Percentiles rank a stretch among this genome's conserved stretches.
These are phyloP conservation scores for Yamadazyma ubonensis DNA, from an alignment of 805 yeast genomes.

Conservation along the genomic window DNA sequence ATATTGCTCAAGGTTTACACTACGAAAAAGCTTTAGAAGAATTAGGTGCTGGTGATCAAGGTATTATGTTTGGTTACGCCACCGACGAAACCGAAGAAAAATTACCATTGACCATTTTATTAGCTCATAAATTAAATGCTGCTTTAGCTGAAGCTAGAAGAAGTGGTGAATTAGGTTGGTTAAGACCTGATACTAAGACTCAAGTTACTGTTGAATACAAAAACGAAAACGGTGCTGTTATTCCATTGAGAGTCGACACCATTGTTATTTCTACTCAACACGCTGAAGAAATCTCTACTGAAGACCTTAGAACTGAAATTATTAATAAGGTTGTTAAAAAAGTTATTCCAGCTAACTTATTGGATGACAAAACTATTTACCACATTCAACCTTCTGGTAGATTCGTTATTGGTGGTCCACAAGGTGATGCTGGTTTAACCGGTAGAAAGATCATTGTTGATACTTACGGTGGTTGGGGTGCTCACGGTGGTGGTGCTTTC, in stretches of 20 bases:
- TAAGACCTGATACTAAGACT: constrained; percentile 99
- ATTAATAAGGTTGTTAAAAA: constrained; percentile 79
- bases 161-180: constrained; percentile 90
- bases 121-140: constrained; percentile 94
- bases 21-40: constrained; percentile 94
- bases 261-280: constrained; percentile 97
- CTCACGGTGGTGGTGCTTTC: constrained; percentile 99
- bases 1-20: constrained; percentile 99
- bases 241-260: constrained; percentile 96
- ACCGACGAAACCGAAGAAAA: constrained; percentile 98
- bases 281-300: constrained; percentile 93
- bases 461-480: constrained; percentile 99
- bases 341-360: constrained; percentile 85
- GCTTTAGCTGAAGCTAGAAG: constrained; percentile 98
- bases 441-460: constrained; percentile 99
- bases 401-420: constrained; percentile 99
- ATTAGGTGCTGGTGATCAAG: constrained; percentile 99
- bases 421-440: constrained; percentile 99
- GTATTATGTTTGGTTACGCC: constrained; percentile 99
- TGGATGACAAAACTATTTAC: constrained; percentile 93
- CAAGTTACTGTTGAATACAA: constrained; percentile 98
- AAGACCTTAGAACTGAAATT: constrained; percentile 80
- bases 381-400: constrained; percentile 99
- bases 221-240: constrained; percentile 91
- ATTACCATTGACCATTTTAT: constrained; percentile 89